These are phyloP conservation scores for Phytophthora kernoviae DNA, from an alignment of 352 stramenopile genomes.

Conservation along the genomic window DNA sequence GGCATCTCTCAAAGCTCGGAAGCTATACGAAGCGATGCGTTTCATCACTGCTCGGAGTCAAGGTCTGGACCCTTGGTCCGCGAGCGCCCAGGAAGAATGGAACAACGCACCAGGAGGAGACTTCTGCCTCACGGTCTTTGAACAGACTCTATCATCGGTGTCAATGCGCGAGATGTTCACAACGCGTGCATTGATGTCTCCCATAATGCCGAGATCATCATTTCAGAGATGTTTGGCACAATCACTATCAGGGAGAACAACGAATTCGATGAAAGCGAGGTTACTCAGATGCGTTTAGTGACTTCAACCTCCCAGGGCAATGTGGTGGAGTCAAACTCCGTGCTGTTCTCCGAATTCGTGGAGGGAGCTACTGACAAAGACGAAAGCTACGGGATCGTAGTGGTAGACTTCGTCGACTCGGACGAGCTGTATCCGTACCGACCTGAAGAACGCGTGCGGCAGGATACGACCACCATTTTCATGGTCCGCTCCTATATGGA, in stretches of 20 bases:
- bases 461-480: conserved; percentile 39
- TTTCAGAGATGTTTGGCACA: conserved; percentile 53
- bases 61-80: conserved; percentile 20
- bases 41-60: conserved; percentile 37
- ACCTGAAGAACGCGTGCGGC: conserved; percentile 29
- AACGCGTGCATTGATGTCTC: conserved; percentile 48
- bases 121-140: conserved; percentile 40
- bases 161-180: conserved; percentile 34
- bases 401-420: conserved; percentile 39
- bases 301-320: conserved; percentile 27
- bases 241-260: conserved; percentile 57
- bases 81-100: conserved; percentile 32
- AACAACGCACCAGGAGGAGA: conserved; percentile 37
- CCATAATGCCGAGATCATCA: conserved; percentile 56
- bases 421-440: conserved; percentile 51
- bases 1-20: conserved; percentile 26
- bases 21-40: conserved; percentile 28
- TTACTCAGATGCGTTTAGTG: conserved; percentile 52
- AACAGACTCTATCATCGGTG: conserved; percentile 36
- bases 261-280: conserved; percentile 37
- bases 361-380: conserved; percentile 7
- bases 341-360: conserved; percentile 26
- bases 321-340: conserved; percentile 26
- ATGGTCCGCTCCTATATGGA: conserved; percentile 24
- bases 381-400: conserved; percentile 16